Evolutionary conservation across 495 filamentous ascomycete species (phyloP), one percentile per base, ranked within the genome.

Genomic region (Xylaria cubensis): DNA sequence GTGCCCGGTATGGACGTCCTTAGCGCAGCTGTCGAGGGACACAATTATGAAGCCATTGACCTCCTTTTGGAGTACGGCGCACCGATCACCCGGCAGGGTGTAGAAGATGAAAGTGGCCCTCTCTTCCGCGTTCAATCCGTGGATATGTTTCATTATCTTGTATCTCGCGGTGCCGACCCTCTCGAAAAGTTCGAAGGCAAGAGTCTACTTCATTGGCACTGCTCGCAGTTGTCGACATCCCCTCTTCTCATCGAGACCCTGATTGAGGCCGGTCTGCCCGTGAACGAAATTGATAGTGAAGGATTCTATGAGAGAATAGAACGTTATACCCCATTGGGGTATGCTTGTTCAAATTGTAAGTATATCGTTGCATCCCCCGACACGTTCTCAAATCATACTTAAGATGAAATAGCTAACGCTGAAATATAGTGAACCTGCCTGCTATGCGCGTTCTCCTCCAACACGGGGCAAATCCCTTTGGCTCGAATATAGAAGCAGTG

Each of bases 141-240:
- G 1, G 55, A 58, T 19, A 34, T 58, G 55, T 12, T 58, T 4
- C 12, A 34, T 32, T 58, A 34, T 19, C 55, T 58, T 29, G 3
- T 58, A 19, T 29, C 55, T 6, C 26, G 13, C 13, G 55, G 55
- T 12, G 55, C 29, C 8, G 55, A 58, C 15, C 55, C 55, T 7
- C 55, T 58, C 55, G 55, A 58, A 6, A 15, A 32, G 29, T 58
- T 34, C 17, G 29, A 32, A 0, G 55, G 55, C 15, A 34, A 34
- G 29, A 58, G 34, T 12, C 19, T 58, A 29, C 55, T 58, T 58
- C 55, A 58, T 29, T 58, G 55, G 55, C 55, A 58, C 15, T 34
- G 55, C 7, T 6, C 55, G 17, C 55, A 58, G 4, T 6, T 58
- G 4, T 34, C 12, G 55, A 58, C 55, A 4, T 58, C 55, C 29